A percentile compares a stretch with the other conserved stretches of the same genome.
These are phyloP conservation scores for Spinacia oleracea DNA, from an alignment of 179 eudicot genomes.

Conservation along the genomic window DNA sequence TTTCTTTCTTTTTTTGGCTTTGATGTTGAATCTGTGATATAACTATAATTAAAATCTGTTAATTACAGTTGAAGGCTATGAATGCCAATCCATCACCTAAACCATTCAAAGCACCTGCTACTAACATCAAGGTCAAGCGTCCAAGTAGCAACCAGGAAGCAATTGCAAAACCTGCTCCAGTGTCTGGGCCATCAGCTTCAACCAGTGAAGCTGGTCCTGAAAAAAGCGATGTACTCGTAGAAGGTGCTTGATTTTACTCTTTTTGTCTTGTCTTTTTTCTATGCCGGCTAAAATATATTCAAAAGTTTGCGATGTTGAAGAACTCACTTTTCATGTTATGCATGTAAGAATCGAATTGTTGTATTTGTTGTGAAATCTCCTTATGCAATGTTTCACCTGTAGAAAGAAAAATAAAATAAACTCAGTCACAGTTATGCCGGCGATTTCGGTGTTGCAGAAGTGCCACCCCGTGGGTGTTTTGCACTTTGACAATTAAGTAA, in stretches of 20 bases:
- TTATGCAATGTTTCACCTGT: neutral
- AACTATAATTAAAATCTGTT: neutral
- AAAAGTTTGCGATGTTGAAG: neutral
- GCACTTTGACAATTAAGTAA: neutral
- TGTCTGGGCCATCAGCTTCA: conserved; percentile 42
- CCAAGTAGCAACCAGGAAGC: conserved; percentile 44
- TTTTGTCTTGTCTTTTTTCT: neutral
- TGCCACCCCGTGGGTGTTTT: neutral
- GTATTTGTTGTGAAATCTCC: neutral
- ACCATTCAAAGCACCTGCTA: conserved; percentile 42
- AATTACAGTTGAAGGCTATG: conserved; percentile 55
- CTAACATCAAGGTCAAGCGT: conserved; percentile 43
- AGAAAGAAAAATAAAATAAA: neutral
- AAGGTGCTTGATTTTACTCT: conserved; percentile 38
- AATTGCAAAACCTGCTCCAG: conserved; percentile 40
- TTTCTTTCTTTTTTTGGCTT: neutral
- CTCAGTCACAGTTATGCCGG: neutral
- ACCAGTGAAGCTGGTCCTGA: conserved; percentile 41
- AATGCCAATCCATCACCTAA: conserved; percentile 36
- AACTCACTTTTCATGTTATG: neutral
- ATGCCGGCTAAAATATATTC: neutral
- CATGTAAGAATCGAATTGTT: neutral
- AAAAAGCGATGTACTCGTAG: conserved; percentile 41
- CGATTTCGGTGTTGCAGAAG: neutral
- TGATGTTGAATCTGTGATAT: neutral